phyloP scores from a whole-genome alignment of 2,329 filamentous ascomycete genomes.

The Fusarium verrucosum region DNA sequence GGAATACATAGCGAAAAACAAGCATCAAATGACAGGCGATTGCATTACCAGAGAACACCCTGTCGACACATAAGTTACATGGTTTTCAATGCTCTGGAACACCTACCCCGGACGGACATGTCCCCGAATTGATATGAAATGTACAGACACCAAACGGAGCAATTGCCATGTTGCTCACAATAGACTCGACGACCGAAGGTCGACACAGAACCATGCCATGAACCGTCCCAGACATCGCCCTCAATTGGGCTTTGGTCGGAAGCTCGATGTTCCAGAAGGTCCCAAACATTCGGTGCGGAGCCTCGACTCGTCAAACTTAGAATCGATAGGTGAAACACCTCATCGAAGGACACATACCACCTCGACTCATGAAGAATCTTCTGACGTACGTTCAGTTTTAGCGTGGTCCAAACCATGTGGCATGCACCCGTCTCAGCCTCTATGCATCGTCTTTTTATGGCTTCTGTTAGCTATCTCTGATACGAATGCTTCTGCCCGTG shows the following conservation, averaged over 20 bases:
- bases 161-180: slow-evolving; percentile 22
- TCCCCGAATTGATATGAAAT: slow-evolving; percentile 32
- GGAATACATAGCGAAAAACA: slow-evolving; percentile 12
- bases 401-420: slow-evolving; percentile 16
- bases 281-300: slow-evolving; percentile 26
- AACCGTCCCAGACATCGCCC: slow-evolving; percentile 27
- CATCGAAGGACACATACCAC: slow-evolving; percentile 16
- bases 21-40: slow-evolving; percentile 17
- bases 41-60: slow-evolving; percentile 13
- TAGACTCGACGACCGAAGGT: slow-evolving; percentile 1
- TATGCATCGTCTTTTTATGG: slow-evolving; percentile 21
- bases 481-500: slow-evolving; percentile 24
- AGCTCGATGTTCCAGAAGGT: slow-evolving; percentile 42
- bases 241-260: slow-evolving; percentile 30
- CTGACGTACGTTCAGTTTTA: slow-evolving; percentile 11
- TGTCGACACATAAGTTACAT: slow-evolving; percentile 13
- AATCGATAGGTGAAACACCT: slow-evolving; percentile 40
- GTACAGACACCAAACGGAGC: slow-evolving; percentile 29
- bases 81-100: slow-evolving; percentile 38
- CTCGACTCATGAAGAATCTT: slow-evolving; percentile 22
- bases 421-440: slow-evolving; percentile 9
- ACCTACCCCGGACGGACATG: slow-evolving; percentile 35
- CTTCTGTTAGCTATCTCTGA: slow-evolving; percentile 28
- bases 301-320: slow-evolving; percentile 27
- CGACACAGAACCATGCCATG: slow-evolving; percentile 18